Conservation (phyloP, 2,329 filamentous ascomycete genomes). For the Colletotrichum echinochloae region DNA sequence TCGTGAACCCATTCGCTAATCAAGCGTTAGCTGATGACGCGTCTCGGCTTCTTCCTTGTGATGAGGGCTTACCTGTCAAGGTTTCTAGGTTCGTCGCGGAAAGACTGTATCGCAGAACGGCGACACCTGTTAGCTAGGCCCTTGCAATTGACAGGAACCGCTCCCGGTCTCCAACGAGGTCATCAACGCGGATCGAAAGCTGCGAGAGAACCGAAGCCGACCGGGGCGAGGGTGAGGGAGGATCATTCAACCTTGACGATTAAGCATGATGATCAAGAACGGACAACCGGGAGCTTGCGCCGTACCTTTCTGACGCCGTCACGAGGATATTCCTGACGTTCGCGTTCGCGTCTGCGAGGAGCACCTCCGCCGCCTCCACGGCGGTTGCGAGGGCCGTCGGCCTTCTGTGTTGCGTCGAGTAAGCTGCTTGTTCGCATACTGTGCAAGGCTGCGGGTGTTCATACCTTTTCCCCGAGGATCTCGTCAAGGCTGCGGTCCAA, state of each 20-base stretch:
- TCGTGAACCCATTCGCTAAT: slow-evolving; percentile 93
- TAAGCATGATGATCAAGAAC: slow-evolving; percentile 29
- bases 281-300: slow-evolving; percentile 5
- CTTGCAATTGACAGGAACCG: slow-evolving; percentile 31
- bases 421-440: slow-evolving; percentile 15
- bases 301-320: slow-evolving; percentile 92
- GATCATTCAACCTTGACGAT: slow-evolving; percentile 37
- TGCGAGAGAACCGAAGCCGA: slow-evolving; percentile 24
- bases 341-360: slow-evolving; percentile 46
- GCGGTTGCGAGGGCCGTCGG: slow-evolving; percentile 52
- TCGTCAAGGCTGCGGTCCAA: slow-evolving; percentile 69
- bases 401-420: slow-evolving; percentile 39
- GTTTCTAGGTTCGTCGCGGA: slow-evolving; percentile 72
- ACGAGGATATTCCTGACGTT: slow-evolving; percentile 70
- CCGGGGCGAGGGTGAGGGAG: slow-evolving; percentile 42
- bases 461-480: slow-evolving; percentile 65
- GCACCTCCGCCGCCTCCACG: slow-evolving; percentile 46
- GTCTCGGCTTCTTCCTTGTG: neutral
- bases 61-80: slow-evolving; percentile 72
- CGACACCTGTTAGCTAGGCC: slow-evolving; percentile 51
- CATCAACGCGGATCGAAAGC: slow-evolving; percentile 15
- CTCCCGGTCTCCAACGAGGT: slow-evolving; percentile 34
- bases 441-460: slow-evolving; percentile 46
- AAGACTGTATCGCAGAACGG: slow-evolving; percentile 65
- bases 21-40: slow-evolving; percentile 43